Percentiles rank a stretch among this genome's conserved stretches.
Evolutionary conservation across 2,329 filamentous ascomycete genomes (phyloP).

Genomic region (Boeremia lycopersici): DNA sequence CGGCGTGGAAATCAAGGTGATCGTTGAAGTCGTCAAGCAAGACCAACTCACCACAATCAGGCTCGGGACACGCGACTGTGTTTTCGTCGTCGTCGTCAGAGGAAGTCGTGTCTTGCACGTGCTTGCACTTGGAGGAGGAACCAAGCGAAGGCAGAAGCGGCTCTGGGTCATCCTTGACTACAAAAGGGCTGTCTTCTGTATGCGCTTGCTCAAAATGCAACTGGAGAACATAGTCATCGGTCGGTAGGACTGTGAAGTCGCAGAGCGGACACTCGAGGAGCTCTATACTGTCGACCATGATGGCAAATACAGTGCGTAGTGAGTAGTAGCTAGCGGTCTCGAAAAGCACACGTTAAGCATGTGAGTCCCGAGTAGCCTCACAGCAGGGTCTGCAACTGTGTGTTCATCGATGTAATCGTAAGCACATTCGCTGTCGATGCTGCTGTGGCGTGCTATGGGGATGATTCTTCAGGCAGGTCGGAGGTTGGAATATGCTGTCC

Average conservation of each 20-base stretch:
- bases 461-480: neutral
- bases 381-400: neutral
- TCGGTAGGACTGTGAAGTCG: slow-evolving; percentile 34
- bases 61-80: slow-evolving; percentile 49
- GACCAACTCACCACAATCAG: slow-evolving; percentile 52
- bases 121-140: slow-evolving; percentile 26
- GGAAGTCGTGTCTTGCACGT: slow-evolving; percentile 33
- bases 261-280: slow-evolving; percentile 46
- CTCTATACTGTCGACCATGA: slow-evolving; percentile 26
- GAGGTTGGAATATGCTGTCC: neutral
- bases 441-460: neutral
- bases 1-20: slow-evolving; percentile 53
- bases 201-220: slow-evolving; percentile 51
- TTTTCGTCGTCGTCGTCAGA: slow-evolving; percentile 38
- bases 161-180: slow-evolving; percentile 39
- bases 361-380: neutral
- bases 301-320: neutral
- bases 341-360: neutral
- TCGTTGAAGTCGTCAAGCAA: slow-evolving; percentile 52
- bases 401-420: too few species aligned
- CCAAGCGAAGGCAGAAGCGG: slow-evolving; percentile 31
- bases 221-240: slow-evolving; percentile 43
- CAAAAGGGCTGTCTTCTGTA: slow-evolving; percentile 47
- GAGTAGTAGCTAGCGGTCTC: neutral
- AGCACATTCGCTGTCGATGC: neutral